phyloP scores from a whole-genome alignment of 257 asterid species.

The Jacaranda copaia region DNA sequence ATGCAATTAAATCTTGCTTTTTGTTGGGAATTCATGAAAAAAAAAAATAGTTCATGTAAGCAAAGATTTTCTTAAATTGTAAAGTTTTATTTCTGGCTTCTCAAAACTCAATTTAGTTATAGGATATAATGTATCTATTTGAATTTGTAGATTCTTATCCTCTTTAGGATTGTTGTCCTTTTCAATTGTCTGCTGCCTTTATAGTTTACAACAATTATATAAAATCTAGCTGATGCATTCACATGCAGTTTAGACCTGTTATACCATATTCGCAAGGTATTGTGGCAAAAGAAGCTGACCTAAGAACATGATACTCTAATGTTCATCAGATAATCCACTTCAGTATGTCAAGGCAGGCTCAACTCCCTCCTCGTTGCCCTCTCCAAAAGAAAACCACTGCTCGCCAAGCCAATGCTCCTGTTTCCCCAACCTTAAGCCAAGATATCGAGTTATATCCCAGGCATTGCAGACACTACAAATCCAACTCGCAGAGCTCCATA shows the following conservation, averaged over 20 bases:
- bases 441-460: conserved; percentile 40
- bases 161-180: background rate
- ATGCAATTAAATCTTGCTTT: conserved; percentile 4
- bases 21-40: background rate
- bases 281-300: conserved; percentile 34
- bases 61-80: no score
- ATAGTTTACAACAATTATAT: background rate
- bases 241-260: conserved; percentile 28
- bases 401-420: conserved; percentile 33
- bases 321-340: conserved; percentile 45
- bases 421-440: conserved; percentile 41
- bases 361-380: conserved; percentile 93
- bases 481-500: conserved; percentile 53
- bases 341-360: conserved; percentile 78
- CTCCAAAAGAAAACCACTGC: conserved; percentile 62
- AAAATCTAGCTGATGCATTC: background rate
- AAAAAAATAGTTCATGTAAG: no score
- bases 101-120: background rate
- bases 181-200: background rate
- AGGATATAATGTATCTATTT: background rate
- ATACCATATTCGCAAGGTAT: conserved; percentile 21
- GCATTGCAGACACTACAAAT: conserved; percentile 45
- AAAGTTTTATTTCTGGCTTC: background rate
- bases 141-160: background rate
- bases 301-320: conserved; percentile 35